Conservation (phyloP, 495 filamentous ascomycete species). For the Ramalina peruviana region DNA sequence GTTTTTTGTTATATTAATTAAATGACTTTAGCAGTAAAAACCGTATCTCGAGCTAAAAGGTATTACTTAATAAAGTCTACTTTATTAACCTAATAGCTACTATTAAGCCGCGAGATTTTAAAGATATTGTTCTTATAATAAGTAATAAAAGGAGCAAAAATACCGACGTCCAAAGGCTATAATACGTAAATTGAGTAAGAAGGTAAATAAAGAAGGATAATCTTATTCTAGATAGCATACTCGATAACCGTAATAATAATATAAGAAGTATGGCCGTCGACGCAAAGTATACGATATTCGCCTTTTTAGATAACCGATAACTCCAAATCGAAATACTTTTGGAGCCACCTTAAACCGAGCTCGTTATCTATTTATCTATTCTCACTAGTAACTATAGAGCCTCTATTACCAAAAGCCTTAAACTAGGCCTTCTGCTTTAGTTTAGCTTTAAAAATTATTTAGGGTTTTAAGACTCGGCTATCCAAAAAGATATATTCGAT, state of each 20-base stretch:
- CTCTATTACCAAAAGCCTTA: neutral
- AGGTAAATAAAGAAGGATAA: neutral
- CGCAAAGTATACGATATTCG: slow-evolving; percentile 17
- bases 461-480: neutral
- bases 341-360: slow-evolving; percentile 13
- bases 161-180: neutral
- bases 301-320: slow-evolving; percentile 4
- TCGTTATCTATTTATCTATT: slow-evolving; percentile 18
- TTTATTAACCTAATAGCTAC: too few relatives aligned
- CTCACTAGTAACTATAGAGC: neutral
- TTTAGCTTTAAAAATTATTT: neutral
- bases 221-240: neutral
- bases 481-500: neutral
- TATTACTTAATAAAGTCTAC: too few relatives aligned
- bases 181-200: neutral
- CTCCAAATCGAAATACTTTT: slow-evolving; percentile 13
- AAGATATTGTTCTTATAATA: neutral
- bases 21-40: too few relatives aligned
- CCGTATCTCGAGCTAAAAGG: too few relatives aligned
- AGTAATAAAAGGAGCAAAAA: neutral
- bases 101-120: neutral
- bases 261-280: slow-evolving; percentile 13
- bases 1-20: too few relatives aligned
- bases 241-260: neutral
- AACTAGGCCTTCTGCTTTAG: neutral